Evolutionary conservation across 257 asterid species (phyloP), one percentile per base, ranked within the genome.

Genomic region (Scutellaria minor): DNA sequence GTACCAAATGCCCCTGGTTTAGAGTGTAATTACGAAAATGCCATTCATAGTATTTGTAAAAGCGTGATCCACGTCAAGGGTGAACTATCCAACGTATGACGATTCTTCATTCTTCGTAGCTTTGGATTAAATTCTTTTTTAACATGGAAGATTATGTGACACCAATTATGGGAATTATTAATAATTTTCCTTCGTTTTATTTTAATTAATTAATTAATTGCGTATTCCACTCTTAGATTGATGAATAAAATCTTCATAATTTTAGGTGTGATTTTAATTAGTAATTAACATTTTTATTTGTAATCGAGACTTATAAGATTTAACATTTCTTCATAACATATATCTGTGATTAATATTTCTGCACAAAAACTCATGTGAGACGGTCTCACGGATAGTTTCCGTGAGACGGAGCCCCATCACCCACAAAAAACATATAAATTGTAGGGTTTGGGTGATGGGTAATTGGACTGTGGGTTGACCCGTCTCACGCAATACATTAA

Each of bases 51-150:
- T 58, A 14, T 47, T 75, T 46, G 18, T 44, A 7, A 27, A 68
- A 54, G 9, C 31, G 63, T 74, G 80, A 70, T 65, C 61, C 69
- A 24, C 6, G 54, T 48, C 48, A 64, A 66, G 83, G 83, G 81
- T 67, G 83, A 75, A 74, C 83, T 74, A 47, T 73, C 79, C 77
- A 72, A 57, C 52, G 68, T 53, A 39, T 24, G 74, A 47, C 40
- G 68, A 71, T 75, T 71, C 72, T 74, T 62, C 64, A 61, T 61
- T 67, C 68, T 37, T 48, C 66, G 58, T 64, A 15, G 12, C 65
- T 75, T 53, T 45, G 71, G 39, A 70, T 39, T 59, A 11, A 62
- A 45, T 40, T 8, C 35, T 74, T 39, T 40, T 76, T 56, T 3
- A 44, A 76, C 76, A 39, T 56, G 72, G 70, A 24, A 24, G 67